A percentile compares a stretch with the other conserved stretches of the same genome.
Conservation (phyloP, 1,284 basidiomycete genomes). For the Rhizoctonia solani region DNA sequence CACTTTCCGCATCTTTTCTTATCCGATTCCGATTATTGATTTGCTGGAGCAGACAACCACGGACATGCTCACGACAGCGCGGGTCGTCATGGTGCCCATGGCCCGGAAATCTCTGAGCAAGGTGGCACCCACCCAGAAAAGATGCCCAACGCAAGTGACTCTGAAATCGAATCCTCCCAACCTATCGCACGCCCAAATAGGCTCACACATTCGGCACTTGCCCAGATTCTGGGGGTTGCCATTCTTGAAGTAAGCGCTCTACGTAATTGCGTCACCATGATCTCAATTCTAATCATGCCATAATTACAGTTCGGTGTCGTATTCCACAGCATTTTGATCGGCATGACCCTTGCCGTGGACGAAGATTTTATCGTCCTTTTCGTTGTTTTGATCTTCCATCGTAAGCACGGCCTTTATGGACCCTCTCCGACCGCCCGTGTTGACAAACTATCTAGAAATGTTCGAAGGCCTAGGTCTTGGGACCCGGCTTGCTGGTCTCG, state of each 20-base stretch:
- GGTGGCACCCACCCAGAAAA: neutral
- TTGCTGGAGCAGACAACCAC: slow-evolving; percentile 56
- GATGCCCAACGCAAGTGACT: slow-evolving; percentile 1
- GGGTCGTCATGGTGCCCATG: slow-evolving; percentile 68
- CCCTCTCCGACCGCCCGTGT: neutral
- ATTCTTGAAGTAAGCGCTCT: slow-evolving; percentile 62
- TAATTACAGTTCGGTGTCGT: slow-evolving; percentile 78
- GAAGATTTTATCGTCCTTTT: slow-evolving; percentile 82
- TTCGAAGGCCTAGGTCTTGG: slow-evolving; percentile 93
- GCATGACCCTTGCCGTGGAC: slow-evolving; percentile 89
- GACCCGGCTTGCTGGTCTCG: slow-evolving; percentile 76
- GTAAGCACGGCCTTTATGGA: slow-evolving; percentile 50
- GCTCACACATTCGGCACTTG: slow-evolving; percentile 48
- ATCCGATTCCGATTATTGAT: neutral
- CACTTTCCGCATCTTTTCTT: slow-evolving; percentile 18
- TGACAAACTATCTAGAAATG: slow-evolving; percentile 60
- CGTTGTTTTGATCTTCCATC: slow-evolving; percentile 89
- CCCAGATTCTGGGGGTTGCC: slow-evolving; percentile 83
- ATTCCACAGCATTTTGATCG: slow-evolving; percentile 89
- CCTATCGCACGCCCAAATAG: too few relatives aligned
- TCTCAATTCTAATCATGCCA: neutral
- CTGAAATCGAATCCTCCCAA: slow-evolving; percentile 13
- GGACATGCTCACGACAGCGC: slow-evolving; percentile 72
- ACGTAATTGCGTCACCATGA: neutral
- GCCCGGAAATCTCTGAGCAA: slow-evolving; percentile 54